Base-by-base conservation (phyloP, 2,329 filamentous ascomycete species). In the Aspergillus eucalypticola region DNA sequence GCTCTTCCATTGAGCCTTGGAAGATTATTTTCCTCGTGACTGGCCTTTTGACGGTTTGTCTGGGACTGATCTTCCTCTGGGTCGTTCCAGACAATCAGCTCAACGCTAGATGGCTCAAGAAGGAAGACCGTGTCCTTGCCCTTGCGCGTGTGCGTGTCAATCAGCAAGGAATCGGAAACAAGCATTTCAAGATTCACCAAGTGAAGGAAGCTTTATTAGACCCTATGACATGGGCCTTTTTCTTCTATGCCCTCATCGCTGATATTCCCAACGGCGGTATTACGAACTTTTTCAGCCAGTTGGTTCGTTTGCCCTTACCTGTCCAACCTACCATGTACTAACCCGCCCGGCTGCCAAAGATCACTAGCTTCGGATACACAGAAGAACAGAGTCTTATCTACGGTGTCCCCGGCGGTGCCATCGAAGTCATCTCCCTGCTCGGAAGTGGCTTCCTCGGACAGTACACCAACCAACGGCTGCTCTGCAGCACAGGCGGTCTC, bases 81-180 rank as follows among this genome's bases (percentile, higher is more conserved):
- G 62, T 81, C 56, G 80, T 86, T 68, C 85, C 85, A 0, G 86
- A 88, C 66, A 87, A 80, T 63, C 85, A 87, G 64, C 71, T 87
- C 50, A 87, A 87, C 54, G 84, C 84, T 15, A 78, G 83, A 2
- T 88, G 83, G 82, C 67, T 95, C 25, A 88, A 79, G 7, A 83
- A 88, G 55, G 81, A 86, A 49, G 90, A 94, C 65, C 85, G 86
- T 11, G 72, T 86, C 0, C 81, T 91, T 44, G 89, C 88, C 0
- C 79, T 92, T 25, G 90, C 91, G 64, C 83, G 90, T 0, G 85
- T 94, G 5, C 82, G 90, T 0, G 81, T 86, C 21, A 94, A 94
- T 67, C 86, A 91, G 71, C 90, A 90, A 61, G 90, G 90, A 0
- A 87, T 90, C 15, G 88, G 88, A 1, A 89, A 86, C 62, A 86